Percentiles rank a stretch among this genome's conserved stretches.
Evolutionary conservation across 805 yeast genomes (phyloP).

Genomic region (Candida adriatica): DNA sequence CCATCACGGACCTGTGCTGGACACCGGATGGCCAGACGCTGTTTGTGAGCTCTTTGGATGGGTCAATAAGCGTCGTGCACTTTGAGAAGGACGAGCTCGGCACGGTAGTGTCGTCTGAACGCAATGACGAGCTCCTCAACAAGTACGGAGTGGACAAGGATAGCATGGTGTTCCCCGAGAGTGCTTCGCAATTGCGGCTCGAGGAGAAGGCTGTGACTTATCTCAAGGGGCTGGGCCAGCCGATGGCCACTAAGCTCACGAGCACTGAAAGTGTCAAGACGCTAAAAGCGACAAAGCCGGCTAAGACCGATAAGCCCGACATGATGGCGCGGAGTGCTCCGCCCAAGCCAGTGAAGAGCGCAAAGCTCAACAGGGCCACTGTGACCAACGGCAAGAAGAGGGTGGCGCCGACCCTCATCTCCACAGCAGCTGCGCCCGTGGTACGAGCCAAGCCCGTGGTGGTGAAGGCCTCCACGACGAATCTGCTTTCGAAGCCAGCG

Average conservation of each 20-base stretch:
- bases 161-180: slow-evolving; percentile 78
- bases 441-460: slow-evolving; percentile 10
- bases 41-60: slow-evolving; percentile 80
- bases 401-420: slow-evolving; percentile 62
- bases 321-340: slow-evolving; percentile 1
- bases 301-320: slow-evolving; percentile 7
- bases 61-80: slow-evolving; percentile 59
- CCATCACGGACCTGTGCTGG: slow-evolving; percentile 91
- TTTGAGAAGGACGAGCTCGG: slow-evolving; percentile 68
- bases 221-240: slow-evolving; percentile 25
- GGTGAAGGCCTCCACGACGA: slow-evolving; percentile 6
- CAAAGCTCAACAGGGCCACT: slow-evolving; percentile 39
- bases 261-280: slow-evolving; percentile 19
- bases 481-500: slow-evolving; percentile 36
- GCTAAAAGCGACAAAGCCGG: slow-evolving; percentile 4
- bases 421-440: slow-evolving; percentile 31
- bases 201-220: slow-evolving; percentile 54
- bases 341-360: slow-evolving; percentile 19
- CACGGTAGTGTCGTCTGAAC: slow-evolving; percentile 51
- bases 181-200: slow-evolving; percentile 65
- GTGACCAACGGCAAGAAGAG: slow-evolving; percentile 74
- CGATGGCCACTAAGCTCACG: slow-evolving; percentile 38
- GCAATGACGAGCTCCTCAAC: slow-evolving; percentile 61
- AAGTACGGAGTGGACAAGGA: slow-evolving; percentile 88
- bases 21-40: slow-evolving; percentile 68